Evolutionary conservation across 208 protist genomes (phyloP).

Genomic region (Herpetomonas samuelpessoai): DNA sequence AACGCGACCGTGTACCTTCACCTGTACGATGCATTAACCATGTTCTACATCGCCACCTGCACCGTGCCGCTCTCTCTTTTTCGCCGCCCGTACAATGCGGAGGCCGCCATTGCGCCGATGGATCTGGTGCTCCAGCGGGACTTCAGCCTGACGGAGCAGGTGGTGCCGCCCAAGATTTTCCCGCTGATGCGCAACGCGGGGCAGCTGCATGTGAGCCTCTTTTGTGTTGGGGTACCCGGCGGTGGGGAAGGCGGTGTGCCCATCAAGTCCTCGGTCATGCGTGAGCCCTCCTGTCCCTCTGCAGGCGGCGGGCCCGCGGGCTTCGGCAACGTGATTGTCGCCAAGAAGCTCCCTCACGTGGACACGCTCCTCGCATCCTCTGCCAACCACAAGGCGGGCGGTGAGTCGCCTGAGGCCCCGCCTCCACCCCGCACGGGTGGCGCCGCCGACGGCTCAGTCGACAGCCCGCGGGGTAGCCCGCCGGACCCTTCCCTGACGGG

Average conservation of each 20-base stretch:
- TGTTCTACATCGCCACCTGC: constrained; percentile 86
- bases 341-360: constrained; percentile 67
- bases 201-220: constrained; percentile 82
- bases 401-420: neutral
- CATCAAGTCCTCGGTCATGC: neutral
- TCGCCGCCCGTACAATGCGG: constrained; percentile 62
- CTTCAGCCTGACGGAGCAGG: constrained; percentile 67
- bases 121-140: constrained; percentile 74
- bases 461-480: neutral
- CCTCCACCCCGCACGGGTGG: neutral
- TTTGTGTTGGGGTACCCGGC: constrained; percentile 55
- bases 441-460: neutral
- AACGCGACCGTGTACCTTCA: constrained; percentile 69
- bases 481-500: neutral
- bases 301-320: neutral
- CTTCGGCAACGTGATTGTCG: constrained; percentile 47
- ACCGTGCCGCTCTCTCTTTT: constrained; percentile 60
- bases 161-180: constrained; percentile 61
- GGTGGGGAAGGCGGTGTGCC: constrained; percentile 2
- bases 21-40: constrained; percentile 82
- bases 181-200: constrained; percentile 72
- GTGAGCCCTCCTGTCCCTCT: neutral
- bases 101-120: constrained; percentile 49
- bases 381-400: neutral
- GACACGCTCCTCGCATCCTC: constrained; percentile 22